A percentile compares a stretch with the other conserved stretches of the same genome.
Conservation (phyloP, 148 eudicot species). For the Rhododendron molle region DNA sequence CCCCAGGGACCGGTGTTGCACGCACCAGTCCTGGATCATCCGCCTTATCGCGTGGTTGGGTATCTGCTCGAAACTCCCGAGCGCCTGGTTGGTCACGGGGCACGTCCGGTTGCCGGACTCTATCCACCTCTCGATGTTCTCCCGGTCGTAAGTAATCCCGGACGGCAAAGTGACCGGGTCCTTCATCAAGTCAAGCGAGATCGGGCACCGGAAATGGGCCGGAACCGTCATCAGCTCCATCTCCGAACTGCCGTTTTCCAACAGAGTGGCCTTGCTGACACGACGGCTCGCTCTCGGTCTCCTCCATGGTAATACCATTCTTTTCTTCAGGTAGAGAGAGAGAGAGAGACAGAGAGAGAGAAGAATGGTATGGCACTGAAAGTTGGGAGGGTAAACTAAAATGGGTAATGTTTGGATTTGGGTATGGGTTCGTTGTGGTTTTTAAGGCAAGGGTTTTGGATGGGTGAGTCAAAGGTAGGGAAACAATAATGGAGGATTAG, state of each 20-base stretch:
- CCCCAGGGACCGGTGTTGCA: constrained; percentile 52
- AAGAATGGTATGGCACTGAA: neutral
- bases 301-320: constrained; percentile 49
- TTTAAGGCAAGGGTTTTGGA: neutral
- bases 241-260: neutral
- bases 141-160: constrained; percentile 84
- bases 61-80: constrained; percentile 47
- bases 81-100: constrained; percentile 63
- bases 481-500: neutral
- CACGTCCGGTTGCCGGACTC: constrained; percentile 64
- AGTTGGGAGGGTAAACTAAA: neutral
- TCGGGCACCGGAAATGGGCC: constrained; percentile 64
- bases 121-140: constrained; percentile 78
- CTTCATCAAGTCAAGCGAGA: constrained; percentile 83
- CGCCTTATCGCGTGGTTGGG: constrained; percentile 73
- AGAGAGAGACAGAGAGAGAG: neutral
- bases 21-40: constrained; percentile 95
- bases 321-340: neutral
- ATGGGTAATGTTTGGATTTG: neutral
- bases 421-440: neutral
- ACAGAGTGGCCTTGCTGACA: neutral
- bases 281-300: constrained; percentile 30
- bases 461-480: constrained; percentile 20
- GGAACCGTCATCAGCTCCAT: constrained; percentile 54
- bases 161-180: constrained; percentile 85